These are phyloP conservation scores for Candida freyschussii DNA, from an alignment of 1,139 yeast species.

Conservation along the genomic window DNA sequence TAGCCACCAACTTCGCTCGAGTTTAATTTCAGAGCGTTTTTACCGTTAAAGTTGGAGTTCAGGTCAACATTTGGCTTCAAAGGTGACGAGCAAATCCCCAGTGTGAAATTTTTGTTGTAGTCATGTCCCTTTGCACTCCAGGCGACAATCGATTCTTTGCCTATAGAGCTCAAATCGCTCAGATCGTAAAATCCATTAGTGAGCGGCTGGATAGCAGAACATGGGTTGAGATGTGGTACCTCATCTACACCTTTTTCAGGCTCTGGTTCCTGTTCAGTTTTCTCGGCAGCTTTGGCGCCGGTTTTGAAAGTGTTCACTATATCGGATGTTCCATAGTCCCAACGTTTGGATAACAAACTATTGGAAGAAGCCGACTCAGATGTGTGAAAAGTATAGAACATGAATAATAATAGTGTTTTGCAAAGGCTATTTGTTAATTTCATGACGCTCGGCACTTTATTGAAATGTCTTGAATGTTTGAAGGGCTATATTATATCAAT, in stretches of 20 bases:
- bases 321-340: slow-evolving; percentile 22
- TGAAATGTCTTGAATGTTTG: too few relatives aligned
- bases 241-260: slow-evolving; percentile 16
- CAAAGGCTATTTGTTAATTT: too few relatives aligned
- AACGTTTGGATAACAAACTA: slow-evolving; percentile 5
- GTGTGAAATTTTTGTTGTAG: slow-evolving; percentile 66
- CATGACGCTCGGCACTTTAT: too few relatives aligned
- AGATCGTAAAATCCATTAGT: slow-evolving; percentile 54
- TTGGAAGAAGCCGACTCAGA: too few relatives aligned
- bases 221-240: slow-evolving; percentile 35
- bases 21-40: slow-evolving; percentile 40
- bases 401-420: too few relatives aligned
- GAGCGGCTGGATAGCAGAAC: slow-evolving; percentile 50
- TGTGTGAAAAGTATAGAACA: too few relatives aligned
- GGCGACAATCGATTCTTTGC: slow-evolving; percentile 31
- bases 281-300: neutral
- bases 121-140: slow-evolving; percentile 75
- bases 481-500: too few relatives aligned
- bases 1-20: slow-evolving; percentile 60
- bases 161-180: slow-evolving; percentile 42
- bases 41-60: slow-evolving; percentile 27
- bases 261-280: slow-evolving; percentile 5
- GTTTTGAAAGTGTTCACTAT: slow-evolving; percentile 11
- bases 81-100: slow-evolving; percentile 75
- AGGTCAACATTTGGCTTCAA: slow-evolving; percentile 36